Evolutionary conservation across 495 filamentous ascomycete species (phyloP).

Genomic region (Sordaria brevicollis): DNA sequence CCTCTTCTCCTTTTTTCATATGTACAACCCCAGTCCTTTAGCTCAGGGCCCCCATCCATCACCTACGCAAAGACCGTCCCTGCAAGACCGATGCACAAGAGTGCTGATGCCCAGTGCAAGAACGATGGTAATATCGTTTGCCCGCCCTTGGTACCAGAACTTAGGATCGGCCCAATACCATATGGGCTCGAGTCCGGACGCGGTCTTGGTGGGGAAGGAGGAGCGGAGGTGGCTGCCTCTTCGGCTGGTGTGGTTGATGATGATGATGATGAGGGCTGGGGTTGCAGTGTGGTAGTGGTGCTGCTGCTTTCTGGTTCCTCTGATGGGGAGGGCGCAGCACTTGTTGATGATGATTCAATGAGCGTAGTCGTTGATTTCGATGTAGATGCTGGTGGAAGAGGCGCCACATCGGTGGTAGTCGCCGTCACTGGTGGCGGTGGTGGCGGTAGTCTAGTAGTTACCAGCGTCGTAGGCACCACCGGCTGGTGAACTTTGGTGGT

Average conservation of each 20-base stretch:
- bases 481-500: not conserved
- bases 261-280: not conserved
- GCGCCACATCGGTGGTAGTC: not conserved
- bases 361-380: not conserved
- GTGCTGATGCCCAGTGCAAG: not conserved
- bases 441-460: not conserved
- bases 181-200: not conserved
- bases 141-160: not conserved
- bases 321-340: not conserved
- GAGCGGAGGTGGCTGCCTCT: not conserved
- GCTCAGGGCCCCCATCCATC: not conserved
- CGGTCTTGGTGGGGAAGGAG: not conserved
- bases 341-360: not conserved
- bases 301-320: not conserved
- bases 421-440: not conserved
- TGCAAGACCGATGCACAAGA: not conserved
- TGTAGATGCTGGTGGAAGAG: not conserved
- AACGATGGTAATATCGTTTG: not conserved
- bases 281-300: not conserved
- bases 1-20: not conserved
- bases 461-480: not conserved
- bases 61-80: not conserved
- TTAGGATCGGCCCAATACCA: not conserved
- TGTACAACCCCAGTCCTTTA: no score
- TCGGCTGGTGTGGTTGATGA: not conserved